These are phyloP conservation scores for Aspergillus viridinutans DNA, from an alignment of 2,329 filamentous ascomycete species.

Conservation along the genomic window DNA sequence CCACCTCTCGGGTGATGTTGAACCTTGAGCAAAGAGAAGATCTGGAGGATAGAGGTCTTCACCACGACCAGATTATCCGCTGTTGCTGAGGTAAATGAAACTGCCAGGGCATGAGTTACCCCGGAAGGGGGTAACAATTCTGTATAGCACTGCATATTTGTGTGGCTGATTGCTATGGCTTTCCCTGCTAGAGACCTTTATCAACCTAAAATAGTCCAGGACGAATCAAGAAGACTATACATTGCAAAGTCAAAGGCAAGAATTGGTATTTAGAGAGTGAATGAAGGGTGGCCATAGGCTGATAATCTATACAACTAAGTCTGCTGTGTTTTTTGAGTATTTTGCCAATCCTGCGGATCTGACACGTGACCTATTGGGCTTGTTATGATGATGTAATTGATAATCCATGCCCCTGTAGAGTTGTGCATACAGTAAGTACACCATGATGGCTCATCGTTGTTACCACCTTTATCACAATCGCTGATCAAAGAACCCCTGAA, in stretches of 20 bases:
- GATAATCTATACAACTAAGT: not conserved
- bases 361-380: not conserved
- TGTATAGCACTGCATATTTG: conserved; percentile 89
- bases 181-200: not conserved
- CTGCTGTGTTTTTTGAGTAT: not conserved
- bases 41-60: conserved; percentile 86
- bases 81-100: conserved; percentile 71
- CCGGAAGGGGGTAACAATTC: conserved; percentile 92
- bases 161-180: not conserved
- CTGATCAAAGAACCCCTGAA: not conserved
- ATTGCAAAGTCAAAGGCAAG: not conserved
- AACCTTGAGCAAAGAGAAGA: conserved; percentile 71
- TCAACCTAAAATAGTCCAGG: conserved; percentile 5
- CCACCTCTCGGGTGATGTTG: conserved; percentile 41
- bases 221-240: not conserved
- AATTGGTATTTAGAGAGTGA: not conserved
- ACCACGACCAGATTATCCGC: conserved; percentile 85
- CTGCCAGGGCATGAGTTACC: conserved; percentile 78
- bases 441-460: not conserved
- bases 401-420: not conserved
- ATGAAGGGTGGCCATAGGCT: not conserved
- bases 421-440: not conserved
- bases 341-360: not conserved
- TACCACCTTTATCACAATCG: not conserved
- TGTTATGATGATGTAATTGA: conserved; percentile 17